phyloP scores from a whole-genome alignment of 2,329 filamentous ascomycete genomes.

The Chaetomium olivaceum region DNA sequence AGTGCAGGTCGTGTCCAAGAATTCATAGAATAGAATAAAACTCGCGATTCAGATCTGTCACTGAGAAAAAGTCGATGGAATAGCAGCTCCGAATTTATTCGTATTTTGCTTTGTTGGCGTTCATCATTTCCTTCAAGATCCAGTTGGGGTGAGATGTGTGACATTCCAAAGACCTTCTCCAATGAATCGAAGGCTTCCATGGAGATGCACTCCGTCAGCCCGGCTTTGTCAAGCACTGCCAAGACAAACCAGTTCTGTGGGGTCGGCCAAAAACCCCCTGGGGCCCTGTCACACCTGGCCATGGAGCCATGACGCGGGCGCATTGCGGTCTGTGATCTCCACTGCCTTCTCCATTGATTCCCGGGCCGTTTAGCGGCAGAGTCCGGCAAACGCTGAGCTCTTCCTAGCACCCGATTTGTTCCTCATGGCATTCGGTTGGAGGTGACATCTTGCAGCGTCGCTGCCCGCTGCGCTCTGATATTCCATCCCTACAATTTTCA shows the following conservation, averaged over 20 bases:
- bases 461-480: slow-evolving; percentile 21
- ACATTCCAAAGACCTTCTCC: too few relatives aligned
- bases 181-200: not conserved
- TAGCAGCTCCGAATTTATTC: not conserved
- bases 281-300: slow-evolving; percentile 11
- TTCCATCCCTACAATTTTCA: not conserved
- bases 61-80: not conserved
- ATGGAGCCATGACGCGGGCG: slow-evolving; percentile 19
- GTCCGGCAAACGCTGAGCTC: slow-evolving; percentile 12
- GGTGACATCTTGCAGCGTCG: slow-evolving; percentile 30
- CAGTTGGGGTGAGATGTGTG: too few relatives aligned
- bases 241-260: slow-evolving; percentile 16
- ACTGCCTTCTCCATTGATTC: not conserved
- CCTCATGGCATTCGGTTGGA: slow-evolving; percentile 27
- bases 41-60: not conserved
- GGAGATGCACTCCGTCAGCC: not conserved
- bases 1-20: not conserved
- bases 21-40: not conserved
- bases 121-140: too few relatives aligned
- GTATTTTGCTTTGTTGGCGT: not conserved
- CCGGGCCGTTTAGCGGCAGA: slow-evolving; percentile 18
- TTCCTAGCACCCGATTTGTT: slow-evolving; percentile 5
- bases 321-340: slow-evolving; percentile 16
- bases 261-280: slow-evolving; percentile 11
- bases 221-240: slow-evolving; percentile 6